Base-by-base conservation (phyloP, 2,329 filamentous ascomycete species). In the Colletotrichum scovillei region DNA sequence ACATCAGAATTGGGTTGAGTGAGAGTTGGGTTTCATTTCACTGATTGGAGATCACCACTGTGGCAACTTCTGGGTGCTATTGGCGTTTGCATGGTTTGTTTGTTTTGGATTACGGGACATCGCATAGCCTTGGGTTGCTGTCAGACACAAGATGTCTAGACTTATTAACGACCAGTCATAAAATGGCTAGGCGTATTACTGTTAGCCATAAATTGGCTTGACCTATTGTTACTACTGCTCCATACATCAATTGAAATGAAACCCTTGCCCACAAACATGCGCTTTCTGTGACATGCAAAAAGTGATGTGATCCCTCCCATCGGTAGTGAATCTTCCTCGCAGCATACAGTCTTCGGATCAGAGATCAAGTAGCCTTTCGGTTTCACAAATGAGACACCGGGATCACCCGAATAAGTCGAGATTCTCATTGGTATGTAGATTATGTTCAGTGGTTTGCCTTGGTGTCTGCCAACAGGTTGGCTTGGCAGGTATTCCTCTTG, bases 381-480 rank as follows among this genome's bases (percentile, higher is more conserved):
- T 19, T 0, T n/a, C 42, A n/a, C 3, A 0, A 49, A 8, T 6
- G 16, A 49, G 42, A 49, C 0, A 1, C 19, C 16, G 8, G 19
- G 19, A 22, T 22, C 16, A 9, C 1, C 19, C 14, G 38, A 42
- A 7, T 42, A 0, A 8, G 14, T n/a, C 42, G 7, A 9, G 7
- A 3, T 0, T n/a, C 3, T 11, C 42, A 0, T 49, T 49, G 4
- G 4, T 6, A 16, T n/a, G 3, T 9, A 5, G 14, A 12, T 26
- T 0, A 26, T 26, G 3, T 4, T 4, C 26, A 4, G 26, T 8
- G 6, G 8, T 8, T 8, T 30, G 6, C 28, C 28, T 30, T 30
- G 28, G 7, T 5, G 6, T 30, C 28, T 30, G 28, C 0, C 28
- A 30, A 30, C 1, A 9, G 7, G 6, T 30, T 30, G 28, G 7